These are phyloP conservation scores for Plasmodium cynomolgi DNA, from an alignment of 169 alveolate species.

Conservation along the genomic window DNA sequence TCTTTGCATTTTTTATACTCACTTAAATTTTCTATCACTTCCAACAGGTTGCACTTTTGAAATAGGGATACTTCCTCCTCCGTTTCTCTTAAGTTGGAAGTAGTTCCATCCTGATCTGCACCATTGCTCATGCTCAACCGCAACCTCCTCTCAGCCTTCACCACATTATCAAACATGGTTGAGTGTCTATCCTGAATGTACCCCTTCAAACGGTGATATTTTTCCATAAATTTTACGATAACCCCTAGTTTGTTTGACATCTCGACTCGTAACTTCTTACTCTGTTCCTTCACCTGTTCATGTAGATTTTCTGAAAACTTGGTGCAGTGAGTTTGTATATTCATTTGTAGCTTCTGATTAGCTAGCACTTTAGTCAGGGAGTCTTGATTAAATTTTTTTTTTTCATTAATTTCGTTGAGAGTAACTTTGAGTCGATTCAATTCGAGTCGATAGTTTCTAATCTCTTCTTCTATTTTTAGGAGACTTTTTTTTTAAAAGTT, in stretches of 20 bases:
- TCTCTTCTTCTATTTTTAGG: conserved; percentile 22
- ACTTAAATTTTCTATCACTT: conserved; percentile 18
- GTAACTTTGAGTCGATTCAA: conserved; percentile 3
- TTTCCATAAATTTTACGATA: conserved; percentile 34
- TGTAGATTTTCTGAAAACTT: conserved; percentile 56
- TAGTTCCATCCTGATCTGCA: conserved; percentile 11
- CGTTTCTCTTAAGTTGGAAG: not conserved
- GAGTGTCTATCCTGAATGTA: conserved; percentile 43
- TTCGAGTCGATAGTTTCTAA: not conserved
- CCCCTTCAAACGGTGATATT: conserved; percentile 23
- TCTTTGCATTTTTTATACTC: conserved; percentile 36
- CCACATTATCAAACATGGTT: conserved; percentile 24
- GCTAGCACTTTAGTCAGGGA: not conserved
- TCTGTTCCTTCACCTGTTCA: conserved; percentile 70
- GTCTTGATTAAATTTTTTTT: conserved; percentile 2
- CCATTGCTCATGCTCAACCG: not conserved
- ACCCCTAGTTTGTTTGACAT: conserved; percentile 76
- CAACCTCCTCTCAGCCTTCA: conserved; percentile 25
- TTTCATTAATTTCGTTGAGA: conserved; percentile 47
- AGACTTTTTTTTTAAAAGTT: conserved; percentile 30
- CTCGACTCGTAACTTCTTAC: conserved; percentile 34
- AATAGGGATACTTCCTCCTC: conserved; percentile 29
- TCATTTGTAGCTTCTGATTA: conserved; percentile 12
- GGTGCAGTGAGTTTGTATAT: conserved; percentile 51
- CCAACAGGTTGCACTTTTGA: not conserved